These are phyloP conservation scores for Golovinomyces cichoracearum DNA, from an alignment of 2,329 filamentous ascomycete species.

Conservation along the genomic window DNA sequence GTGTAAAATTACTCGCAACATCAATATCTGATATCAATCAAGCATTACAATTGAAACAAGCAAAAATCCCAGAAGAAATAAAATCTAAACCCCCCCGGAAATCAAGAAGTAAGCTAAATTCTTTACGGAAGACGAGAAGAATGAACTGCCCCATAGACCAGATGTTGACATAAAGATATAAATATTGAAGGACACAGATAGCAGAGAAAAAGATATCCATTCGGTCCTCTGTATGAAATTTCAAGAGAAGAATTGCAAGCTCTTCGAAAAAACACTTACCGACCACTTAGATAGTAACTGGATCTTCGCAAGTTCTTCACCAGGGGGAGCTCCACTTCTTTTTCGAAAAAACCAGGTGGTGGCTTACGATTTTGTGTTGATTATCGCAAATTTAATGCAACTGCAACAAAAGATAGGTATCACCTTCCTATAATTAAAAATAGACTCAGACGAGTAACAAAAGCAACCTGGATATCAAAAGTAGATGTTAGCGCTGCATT, in stretches of 20 bases:
- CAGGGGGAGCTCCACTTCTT: neutral
- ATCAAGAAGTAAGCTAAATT: neutral
- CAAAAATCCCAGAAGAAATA: neutral
- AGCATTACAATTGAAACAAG: neutral
- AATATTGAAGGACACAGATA: too few species aligned
- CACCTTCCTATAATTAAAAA: neutral
- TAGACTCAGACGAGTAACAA: neutral
- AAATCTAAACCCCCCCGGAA: neutral
- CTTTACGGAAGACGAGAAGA: neutral
- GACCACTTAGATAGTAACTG: slow-evolving; percentile 1
- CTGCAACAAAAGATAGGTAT: slow-evolving; percentile 2
- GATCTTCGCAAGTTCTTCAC: neutral
- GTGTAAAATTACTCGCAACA: neutral
- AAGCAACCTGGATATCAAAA: neutral
- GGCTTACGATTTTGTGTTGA: slow-evolving; percentile 2
- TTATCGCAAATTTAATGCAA: slow-evolving; percentile 1
- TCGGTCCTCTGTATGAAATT: too few species aligned
- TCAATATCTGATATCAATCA: neutral
- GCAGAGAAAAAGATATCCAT: too few species aligned
- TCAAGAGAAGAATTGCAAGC: too few species aligned
- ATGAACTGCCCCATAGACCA: too few species aligned
- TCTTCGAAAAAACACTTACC: neutral
- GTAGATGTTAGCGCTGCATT: neutral
- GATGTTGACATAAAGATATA: too few species aligned
- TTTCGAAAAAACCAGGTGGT: neutral